Evolutionary conservation across 345 rosid genomes (phyloP), one percentile per base, ranked within the genome.

Genomic region (Theobroma cacao): DNA sequence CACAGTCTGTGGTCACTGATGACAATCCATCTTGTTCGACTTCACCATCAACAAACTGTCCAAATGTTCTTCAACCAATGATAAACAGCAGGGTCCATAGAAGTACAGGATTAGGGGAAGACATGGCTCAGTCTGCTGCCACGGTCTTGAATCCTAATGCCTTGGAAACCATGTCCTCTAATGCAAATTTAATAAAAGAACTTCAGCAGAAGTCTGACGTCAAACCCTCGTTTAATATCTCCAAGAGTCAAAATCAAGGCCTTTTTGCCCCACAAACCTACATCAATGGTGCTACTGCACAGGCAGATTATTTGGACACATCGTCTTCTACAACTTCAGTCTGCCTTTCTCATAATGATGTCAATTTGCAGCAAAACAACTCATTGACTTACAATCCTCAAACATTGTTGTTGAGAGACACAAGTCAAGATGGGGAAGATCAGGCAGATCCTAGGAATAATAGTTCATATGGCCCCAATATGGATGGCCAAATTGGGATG

Each of bases 251-350:
- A 63, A 88, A 80, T 74, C 90, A 79, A 61, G 88, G 87, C 22
- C 77, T 75, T 79, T 81, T 85, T 78, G 41, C 85, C 64, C 82
- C 87, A 3, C 90, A 85, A 55, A 33, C 82, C 43, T 88, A 81
- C 80, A 67, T 82, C 34, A 88, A 86, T 79, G 88, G 87, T 62
- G 78, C 78, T 64, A 69, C 81, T 66, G 66, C 85, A 33, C 93
- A 84, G 70, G 64, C 82, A 6, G 93, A 91, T 77, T 88, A 84
- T 76, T 83, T 92, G 86, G 97, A 92, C 74, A 85, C 92, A 12
- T 92, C 94, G 66, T 92, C 97, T 63, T 89, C 97, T 20, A 87
- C 91, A 22, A 89, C 90, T 24, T 91, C 94, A 56, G 84, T 84
- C 59, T 87, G 92, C 80, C 79, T 86, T 71, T 87, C 94, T 62